Percentiles rank a stretch among this genome's conserved stretches.
phyloP scores from a whole-genome alignment of 305 asterid species.

The Fraxinus latifolia region DNA sequence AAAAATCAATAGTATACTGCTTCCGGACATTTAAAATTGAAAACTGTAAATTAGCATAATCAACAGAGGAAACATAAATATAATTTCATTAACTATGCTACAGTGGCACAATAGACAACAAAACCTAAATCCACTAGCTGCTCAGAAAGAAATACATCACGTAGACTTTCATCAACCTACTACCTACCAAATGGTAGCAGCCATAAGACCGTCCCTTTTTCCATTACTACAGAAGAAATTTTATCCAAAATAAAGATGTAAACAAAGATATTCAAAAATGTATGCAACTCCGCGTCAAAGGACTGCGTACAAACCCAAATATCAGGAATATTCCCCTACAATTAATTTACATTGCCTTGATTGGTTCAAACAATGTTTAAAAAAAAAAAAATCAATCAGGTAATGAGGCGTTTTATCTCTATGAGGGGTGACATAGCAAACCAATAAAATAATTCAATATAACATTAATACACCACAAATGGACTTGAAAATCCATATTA shows the following conservation, averaged over 20 bases:
- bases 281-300: neutral
- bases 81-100: neutral
- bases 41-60: neutral
- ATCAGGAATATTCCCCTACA: neutral
- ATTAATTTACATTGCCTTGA: neutral
- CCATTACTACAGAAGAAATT: conserved; percentile 55
- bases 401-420: neutral
- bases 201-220: conserved; percentile 76
- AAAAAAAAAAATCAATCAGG: neutral
- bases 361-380: neutral
- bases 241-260: conserved; percentile 6
- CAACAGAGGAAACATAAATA: neutral
- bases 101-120: neutral
- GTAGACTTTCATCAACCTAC: conserved; percentile 58
- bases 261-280: neutral
- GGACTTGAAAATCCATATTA: neutral
- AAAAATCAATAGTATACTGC: conserved; percentile 5
- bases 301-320: neutral
- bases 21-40: neutral
- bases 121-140: conserved; percentile 34
- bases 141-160: conserved; percentile 54
- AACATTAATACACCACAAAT: neutral
- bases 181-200: conserved; percentile 71
- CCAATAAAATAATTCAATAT: neutral
- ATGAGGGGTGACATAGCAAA: neutral